Percentiles rank a stretch among this genome's conserved stretches.
Evolutionary conservation across 805 yeast genomes (phyloP).

Genomic region (Wickerhamiella nectarea): DNA sequence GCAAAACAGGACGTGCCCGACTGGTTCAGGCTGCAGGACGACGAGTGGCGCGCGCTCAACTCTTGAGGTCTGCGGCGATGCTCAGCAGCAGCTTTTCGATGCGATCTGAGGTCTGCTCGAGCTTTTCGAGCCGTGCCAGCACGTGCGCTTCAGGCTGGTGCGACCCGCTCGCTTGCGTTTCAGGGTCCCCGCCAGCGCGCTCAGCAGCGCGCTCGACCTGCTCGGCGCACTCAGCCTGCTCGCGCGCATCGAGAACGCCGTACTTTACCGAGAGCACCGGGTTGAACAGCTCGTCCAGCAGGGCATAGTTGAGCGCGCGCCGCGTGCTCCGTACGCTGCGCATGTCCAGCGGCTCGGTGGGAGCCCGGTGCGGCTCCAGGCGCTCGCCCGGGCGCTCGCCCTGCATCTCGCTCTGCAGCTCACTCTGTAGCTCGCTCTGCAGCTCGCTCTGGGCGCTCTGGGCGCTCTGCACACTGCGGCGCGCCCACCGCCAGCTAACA

Average conservation of each 20-base stretch:
- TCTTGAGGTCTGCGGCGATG: not conserved
- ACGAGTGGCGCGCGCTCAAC: conserved; percentile 26
- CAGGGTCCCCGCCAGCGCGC: too few relatives aligned
- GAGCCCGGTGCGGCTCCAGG: too few relatives aligned
- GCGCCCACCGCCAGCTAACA: conserved; percentile 11
- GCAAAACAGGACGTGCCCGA: conserved; percentile 49
- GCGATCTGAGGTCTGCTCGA: conserved; percentile 1
- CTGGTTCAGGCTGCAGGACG: conserved; percentile 59
- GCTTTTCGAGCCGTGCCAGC: not conserved
- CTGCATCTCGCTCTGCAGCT: too few relatives aligned
- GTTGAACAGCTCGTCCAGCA: conserved; percentile 8
- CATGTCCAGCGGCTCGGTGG: conserved; percentile 4
- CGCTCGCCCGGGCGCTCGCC: not conserved
- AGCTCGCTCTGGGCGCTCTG: too few relatives aligned
- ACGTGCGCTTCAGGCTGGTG: not conserved
- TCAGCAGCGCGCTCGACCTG: not conserved
- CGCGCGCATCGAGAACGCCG: not conserved
- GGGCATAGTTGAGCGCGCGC: conserved; percentile 4
- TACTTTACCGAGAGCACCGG: conserved; percentile 7
- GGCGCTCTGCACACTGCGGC: not conserved
- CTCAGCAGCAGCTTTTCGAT: not conserved
- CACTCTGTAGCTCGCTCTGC: too few relatives aligned
- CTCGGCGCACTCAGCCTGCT: not conserved
- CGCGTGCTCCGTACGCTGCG: not conserved
- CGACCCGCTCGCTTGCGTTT: too few relatives aligned